Evolutionary conservation across 2,329 filamentous ascomycete genomes (phyloP).

Genomic region (Chaetomiaceae sp.): DNA sequence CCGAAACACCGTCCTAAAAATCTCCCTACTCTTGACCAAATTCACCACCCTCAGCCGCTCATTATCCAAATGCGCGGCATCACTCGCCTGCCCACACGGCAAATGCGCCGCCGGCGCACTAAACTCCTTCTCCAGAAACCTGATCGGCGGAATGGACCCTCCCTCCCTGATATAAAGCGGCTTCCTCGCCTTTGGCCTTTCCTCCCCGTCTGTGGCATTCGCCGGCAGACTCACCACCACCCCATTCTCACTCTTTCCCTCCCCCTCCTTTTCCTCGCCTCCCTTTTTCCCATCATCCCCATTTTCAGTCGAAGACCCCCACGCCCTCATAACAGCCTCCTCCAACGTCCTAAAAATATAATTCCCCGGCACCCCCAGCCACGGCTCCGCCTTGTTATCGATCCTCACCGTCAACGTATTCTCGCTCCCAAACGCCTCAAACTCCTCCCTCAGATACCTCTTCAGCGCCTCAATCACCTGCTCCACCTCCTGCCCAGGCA

Average conservation of each 20-base stretch:
- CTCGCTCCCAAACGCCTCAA: slow-evolving; percentile 68
- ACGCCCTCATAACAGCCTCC: slow-evolving; percentile 76
- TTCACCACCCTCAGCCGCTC: slow-evolving; percentile 87
- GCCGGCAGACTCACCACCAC: slow-evolving; percentile 23
- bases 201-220: slow-evolving; percentile 22
- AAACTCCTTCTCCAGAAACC: slow-evolving; percentile 94
- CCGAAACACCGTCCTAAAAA: slow-evolving; percentile 81
- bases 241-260: neutral
- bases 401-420: slow-evolving; percentile 80
- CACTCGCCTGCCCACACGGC: slow-evolving; percentile 91
- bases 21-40: slow-evolving; percentile 84
- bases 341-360: slow-evolving; percentile 88
- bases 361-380: slow-evolving; percentile 88
- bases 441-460: slow-evolving; percentile 65
- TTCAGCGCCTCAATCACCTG: slow-evolving; percentile 66
- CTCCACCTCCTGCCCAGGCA: slow-evolving; percentile 86
- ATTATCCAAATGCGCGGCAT: slow-evolving; percentile 91
- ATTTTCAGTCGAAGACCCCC: slow-evolving; percentile 46
- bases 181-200: slow-evolving; percentile 43
- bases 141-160: slow-evolving; percentile 88
- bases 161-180: slow-evolving; percentile 94
- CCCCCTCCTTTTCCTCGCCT: neutral
- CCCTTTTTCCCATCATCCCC: neutral
- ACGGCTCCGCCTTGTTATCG: slow-evolving; percentile 91
- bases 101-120: slow-evolving; percentile 84